Evolutionary conservation across 2,329 filamentous ascomycete genomes (phyloP).

Genomic region (Chaetomium strumarium): DNA sequence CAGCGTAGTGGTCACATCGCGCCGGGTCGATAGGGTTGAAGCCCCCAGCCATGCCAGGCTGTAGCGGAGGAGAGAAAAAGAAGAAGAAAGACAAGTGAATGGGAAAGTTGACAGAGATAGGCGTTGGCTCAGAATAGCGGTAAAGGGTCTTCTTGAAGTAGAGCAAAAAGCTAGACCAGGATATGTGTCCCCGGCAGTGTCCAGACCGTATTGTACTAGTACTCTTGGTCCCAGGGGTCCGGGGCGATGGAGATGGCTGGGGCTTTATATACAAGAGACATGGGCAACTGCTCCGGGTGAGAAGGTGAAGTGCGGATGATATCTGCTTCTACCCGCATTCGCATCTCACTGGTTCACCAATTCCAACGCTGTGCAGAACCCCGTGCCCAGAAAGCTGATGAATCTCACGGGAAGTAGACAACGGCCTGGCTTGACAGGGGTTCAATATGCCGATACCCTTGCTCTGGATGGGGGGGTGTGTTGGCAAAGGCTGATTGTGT

Average conservation of each 20-base stretch:
- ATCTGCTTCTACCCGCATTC: background rate
- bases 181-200: conserved; percentile 6
- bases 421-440: conserved; percentile 1
- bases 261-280: conserved; percentile 12
- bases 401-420: background rate
- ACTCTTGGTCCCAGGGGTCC: background rate
- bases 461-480: background rate
- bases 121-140: conserved; percentile 1
- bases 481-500: background rate
- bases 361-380: background rate
- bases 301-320: background rate
- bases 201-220: conserved; percentile 6
- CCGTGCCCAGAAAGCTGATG: background rate
- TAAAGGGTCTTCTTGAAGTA: background rate
- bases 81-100: background rate
- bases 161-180: background rate
- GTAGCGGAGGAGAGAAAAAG: background rate
- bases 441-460: background rate
- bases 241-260: conserved; percentile 1
- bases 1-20: conserved; percentile 36
- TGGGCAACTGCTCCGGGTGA: background rate
- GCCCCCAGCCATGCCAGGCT: conserved; percentile 31
- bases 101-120: background rate
- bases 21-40: conserved; percentile 29
- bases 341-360: conserved; percentile 3